Percentiles rank a stretch among this genome's conserved stretches.
Conservation (phyloP, 139 green algal species). For the Astrephomene gubernaculifera region DNA sequence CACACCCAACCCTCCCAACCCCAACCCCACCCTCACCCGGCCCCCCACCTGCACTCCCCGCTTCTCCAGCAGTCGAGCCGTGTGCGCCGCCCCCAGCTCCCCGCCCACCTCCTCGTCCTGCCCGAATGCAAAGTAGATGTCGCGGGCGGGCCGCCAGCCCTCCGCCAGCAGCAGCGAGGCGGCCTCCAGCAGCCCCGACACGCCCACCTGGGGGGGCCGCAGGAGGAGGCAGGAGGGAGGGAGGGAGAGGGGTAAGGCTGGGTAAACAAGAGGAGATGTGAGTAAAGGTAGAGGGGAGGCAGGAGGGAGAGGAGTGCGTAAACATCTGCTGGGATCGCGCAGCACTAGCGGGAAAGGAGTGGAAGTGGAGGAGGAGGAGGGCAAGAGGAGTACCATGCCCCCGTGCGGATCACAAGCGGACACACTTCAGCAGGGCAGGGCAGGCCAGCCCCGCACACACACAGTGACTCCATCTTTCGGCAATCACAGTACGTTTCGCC, state of each 20-base stretch:
- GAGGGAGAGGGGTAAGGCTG: too few relatives aligned
- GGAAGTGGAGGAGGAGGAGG: background rate
- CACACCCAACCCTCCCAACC: background rate
- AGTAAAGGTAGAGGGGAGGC: too few relatives aligned
- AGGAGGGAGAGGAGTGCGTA: too few relatives aligned
- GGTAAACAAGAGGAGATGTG: too few relatives aligned
- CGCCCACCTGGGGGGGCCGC: conserved; percentile 55
- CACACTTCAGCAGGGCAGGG: too few relatives aligned
- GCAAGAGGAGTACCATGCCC: too few relatives aligned
- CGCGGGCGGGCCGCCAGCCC: conserved; percentile 62
- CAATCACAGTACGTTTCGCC: too few relatives aligned
- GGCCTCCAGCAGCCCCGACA: conserved; percentile 75
- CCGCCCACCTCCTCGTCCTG: conserved; percentile 88
- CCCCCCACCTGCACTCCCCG: background rate
- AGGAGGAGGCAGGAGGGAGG: too few relatives aligned
- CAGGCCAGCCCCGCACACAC: too few relatives aligned
- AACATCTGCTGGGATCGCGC: too few relatives aligned
- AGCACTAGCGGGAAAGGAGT: background rate
- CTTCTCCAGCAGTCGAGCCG: background rate
- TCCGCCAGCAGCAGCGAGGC: conserved; percentile 61
- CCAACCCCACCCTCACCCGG: background rate
- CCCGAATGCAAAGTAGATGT: conserved; percentile 77
- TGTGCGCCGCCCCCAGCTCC: conserved; percentile 56
- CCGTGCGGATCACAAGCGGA: too few relatives aligned
- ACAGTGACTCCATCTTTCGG: too few relatives aligned